Percentiles rank a stretch among this genome's conserved stretches.
Evolutionary conservation across 495 filamentous ascomycete species (phyloP).

Genomic region (Hypoxylon fragiforme): DNA sequence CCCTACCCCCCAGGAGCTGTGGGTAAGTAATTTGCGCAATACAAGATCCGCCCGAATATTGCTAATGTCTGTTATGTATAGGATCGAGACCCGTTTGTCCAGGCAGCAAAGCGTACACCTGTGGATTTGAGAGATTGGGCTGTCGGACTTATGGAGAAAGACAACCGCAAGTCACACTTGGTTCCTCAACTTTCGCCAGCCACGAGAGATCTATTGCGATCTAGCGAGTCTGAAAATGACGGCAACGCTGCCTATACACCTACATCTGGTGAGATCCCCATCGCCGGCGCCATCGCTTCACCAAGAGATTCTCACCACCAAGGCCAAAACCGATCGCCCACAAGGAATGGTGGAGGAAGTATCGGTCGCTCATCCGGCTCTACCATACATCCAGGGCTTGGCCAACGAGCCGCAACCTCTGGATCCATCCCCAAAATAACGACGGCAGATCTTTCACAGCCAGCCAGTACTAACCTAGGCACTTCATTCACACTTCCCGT

Average conservation of each 20-base stretch:
- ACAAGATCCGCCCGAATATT: neutral
- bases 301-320: slow-evolving; percentile 45
- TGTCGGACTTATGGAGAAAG: slow-evolving; percentile 82
- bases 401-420: slow-evolving; percentile 50
- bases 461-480: slow-evolving; percentile 32
- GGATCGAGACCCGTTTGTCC: slow-evolving; percentile 91
- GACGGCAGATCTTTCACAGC: slow-evolving; percentile 34
- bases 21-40: slow-evolving; percentile 48
- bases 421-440: slow-evolving; percentile 47
- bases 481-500: slow-evolving; percentile 53
- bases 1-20: slow-evolving; percentile 88
- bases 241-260: slow-evolving; percentile 53
- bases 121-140: slow-evolving; percentile 91
- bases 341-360: slow-evolving; percentile 45
- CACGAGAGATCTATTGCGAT: slow-evolving; percentile 60
- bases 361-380: slow-evolving; percentile 48
- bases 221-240: slow-evolving; percentile 49
- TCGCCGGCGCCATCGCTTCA: slow-evolving; percentile 56
- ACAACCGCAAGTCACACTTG: slow-evolving; percentile 91
- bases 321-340: slow-evolving; percentile 47
- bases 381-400: slow-evolving; percentile 54
- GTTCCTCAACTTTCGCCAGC: slow-evolving; percentile 65
- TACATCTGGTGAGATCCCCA: slow-evolving; percentile 68
- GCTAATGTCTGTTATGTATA: slow-evolving; percentile 41
- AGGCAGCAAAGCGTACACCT: slow-evolving; percentile 90